Base-by-base conservation (phyloP, 768 basidiomycete genomes). In the Terana coerulea region DNA sequence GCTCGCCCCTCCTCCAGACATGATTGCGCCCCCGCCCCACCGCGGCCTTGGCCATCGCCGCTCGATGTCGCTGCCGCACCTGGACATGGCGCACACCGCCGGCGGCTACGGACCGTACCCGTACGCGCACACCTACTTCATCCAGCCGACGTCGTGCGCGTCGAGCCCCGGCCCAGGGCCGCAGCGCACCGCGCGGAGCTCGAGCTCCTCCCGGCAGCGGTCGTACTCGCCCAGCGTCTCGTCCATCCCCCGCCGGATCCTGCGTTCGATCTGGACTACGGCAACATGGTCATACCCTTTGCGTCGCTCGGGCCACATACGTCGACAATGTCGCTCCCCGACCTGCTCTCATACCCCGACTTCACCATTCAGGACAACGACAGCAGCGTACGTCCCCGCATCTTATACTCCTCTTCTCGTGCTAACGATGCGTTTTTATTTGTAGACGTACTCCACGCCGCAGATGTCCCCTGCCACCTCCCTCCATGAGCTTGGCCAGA, bases 201-300 rank as follows among this genome's bases (percentile, higher is more conserved):
- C 52, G 22, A 24, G 39, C 25, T 53, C 55, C 3, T 34, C 51
- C 1, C 31, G 41, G 29, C 29, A 49, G 33, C 47, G 52, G 19
- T 40, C 46, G n/a, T 44, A 33, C 22, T 54, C 52, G 21, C 46
- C 53, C 17, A 31, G 24, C 25, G 35, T 25, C 22, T 24, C 19
- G 9, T 51, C 54, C 17, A 55, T 56, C 22, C 49, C 59, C 57
- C 61, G 11, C 60, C 61, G 1, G 59, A 61, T 43, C 55, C 53
- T 1, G 21, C 51, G 45, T 34, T 57, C 53, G 47, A 59, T 49
- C 45, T 51, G 34, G 51, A 55, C 45, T 57, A 43, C 19, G 31
- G 25, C 9, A 40, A 22, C 1, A 31, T 41, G 6, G 31, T 21
- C 9, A 15, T 30, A 4, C 39, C 53, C 14, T 54, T 44, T 22